phyloP scores from a whole-genome alignment of 257 asterid genomes.

The Solanum raphanifolium region DNA sequence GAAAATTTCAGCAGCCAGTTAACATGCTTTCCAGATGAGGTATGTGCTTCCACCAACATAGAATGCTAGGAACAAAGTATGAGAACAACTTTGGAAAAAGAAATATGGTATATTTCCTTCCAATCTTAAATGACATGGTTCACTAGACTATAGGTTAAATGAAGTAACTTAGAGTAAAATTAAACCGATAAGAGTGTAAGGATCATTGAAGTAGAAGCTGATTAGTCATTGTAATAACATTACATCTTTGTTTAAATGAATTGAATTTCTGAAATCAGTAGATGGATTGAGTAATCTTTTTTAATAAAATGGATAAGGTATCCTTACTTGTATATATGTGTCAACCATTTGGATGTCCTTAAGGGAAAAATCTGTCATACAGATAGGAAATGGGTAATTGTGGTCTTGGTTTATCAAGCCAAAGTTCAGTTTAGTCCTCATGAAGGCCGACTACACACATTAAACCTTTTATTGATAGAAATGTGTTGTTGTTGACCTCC shows the following conservation, averaged over 20 bases:
- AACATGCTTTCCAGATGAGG: background rate
- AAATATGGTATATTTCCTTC: background rate
- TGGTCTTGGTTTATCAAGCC: background rate
- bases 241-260: background rate
- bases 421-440: background rate
- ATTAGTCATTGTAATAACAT: background rate
- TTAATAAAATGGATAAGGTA: background rate
- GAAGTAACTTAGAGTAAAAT: background rate
- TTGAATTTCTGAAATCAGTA: background rate
- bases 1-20: background rate
- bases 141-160: background rate
- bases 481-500: background rate
- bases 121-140: background rate
- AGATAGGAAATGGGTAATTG: background rate
- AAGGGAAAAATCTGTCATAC: background rate
- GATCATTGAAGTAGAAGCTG: background rate
- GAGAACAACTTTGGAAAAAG: background rate
- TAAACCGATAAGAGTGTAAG: background rate
- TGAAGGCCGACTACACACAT: background rate
- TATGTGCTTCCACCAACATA: background rate
- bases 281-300: background rate
- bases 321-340: background rate
- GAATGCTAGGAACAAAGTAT: background rate
- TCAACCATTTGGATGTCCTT: background rate
- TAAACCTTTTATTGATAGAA: background rate